Evolutionary conservation across 2,329 filamentous ascomycete species (phyloP).

Genomic region (Lanzia echinophila): DNA sequence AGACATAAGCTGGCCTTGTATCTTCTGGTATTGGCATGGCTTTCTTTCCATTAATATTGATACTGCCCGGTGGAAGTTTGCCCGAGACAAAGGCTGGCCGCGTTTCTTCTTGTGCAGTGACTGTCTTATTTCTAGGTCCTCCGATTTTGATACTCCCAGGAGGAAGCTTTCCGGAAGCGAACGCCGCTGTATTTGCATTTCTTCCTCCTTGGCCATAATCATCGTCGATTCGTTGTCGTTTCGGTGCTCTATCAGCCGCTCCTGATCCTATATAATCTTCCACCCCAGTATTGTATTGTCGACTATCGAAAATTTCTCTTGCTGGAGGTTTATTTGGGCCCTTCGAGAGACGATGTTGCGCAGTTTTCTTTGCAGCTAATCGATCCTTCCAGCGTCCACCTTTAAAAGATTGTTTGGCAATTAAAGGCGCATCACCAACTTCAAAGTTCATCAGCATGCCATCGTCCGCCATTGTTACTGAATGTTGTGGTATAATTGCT

Average conservation of each 20-base stretch:
- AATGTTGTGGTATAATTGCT: slow-evolving; percentile 1
- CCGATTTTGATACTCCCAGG: slow-evolving; percentile 28
- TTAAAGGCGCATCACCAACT: slow-evolving; percentile 59
- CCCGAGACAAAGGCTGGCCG: slow-evolving; percentile 25
- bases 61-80: slow-evolving; percentile 32
- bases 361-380: slow-evolving; percentile 67
- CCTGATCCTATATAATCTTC: slow-evolving; percentile 30
- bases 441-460: slow-evolving; percentile 93
- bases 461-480: slow-evolving; percentile 73
- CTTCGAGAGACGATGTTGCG: slow-evolving; percentile 43
- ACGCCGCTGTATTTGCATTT: slow-evolving; percentile 16
- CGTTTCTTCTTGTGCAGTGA: slow-evolving; percentile 11
- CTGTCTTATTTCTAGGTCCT: slow-evolving; percentile 13
- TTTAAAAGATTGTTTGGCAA: slow-evolving; percentile 61
- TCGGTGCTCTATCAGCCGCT: slow-evolving; percentile 29
- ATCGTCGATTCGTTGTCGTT: slow-evolving; percentile 40
- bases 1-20: slow-evolving; percentile 19
- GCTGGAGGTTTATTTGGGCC: slow-evolving; percentile 13
- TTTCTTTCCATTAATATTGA: slow-evolving; percentile 20
- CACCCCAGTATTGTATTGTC: slow-evolving; percentile 16
- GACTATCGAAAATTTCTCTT: slow-evolving; percentile 26
- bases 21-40: slow-evolving; percentile 15
- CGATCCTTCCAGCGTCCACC: slow-evolving; percentile 93
- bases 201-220: slow-evolving; percentile 11
- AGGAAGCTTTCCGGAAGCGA: slow-evolving; percentile 34